A percentile compares a stretch with the other conserved stretches of the same genome.
Evolutionary conservation across 2,329 filamentous ascomycete genomes (phyloP).

Genomic region (Colletotrichum godetiae): DNA sequence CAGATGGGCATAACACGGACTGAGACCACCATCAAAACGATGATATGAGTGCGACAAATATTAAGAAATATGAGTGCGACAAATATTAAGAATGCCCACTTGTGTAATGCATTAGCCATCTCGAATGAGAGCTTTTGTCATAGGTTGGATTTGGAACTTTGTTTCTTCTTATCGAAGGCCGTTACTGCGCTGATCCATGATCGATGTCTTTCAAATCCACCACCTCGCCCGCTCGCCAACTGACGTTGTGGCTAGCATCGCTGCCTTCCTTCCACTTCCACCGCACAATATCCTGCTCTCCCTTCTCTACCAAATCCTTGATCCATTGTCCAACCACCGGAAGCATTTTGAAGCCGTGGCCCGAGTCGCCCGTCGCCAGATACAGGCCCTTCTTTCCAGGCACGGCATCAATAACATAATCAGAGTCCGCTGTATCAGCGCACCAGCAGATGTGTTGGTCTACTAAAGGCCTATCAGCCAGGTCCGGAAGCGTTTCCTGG

Average conservation of each 20-base stretch:
- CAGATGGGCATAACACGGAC: neutral
- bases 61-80: no score
- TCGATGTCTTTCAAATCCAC: conserved; percentile 39
- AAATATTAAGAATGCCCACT: no score
- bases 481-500: conserved; percentile 60
- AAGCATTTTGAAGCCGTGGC: conserved; percentile 73
- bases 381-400: conserved; percentile 61
- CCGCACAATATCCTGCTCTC: conserved; percentile 53
- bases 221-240: conserved; percentile 46
- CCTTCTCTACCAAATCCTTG: conserved; percentile 55
- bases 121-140: accelerated
- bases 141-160: neutral
- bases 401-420: conserved; percentile 70
- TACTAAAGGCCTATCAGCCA: conserved; percentile 66
- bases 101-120: no score
- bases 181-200: neutral
- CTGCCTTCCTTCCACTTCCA: conserved; percentile 63
- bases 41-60: no score
- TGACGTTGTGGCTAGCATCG: conserved; percentile 43
- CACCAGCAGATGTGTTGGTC: conserved; percentile 70
- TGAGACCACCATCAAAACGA: no score
- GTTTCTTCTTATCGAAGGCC: neutral
- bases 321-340: conserved; percentile 66
- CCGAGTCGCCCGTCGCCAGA: conserved; percentile 67
- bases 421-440: conserved; percentile 69